These are phyloP conservation scores for Hypoxylon trugodes DNA, from an alignment of 495 filamentous ascomycete genomes.

Conservation along the genomic window DNA sequence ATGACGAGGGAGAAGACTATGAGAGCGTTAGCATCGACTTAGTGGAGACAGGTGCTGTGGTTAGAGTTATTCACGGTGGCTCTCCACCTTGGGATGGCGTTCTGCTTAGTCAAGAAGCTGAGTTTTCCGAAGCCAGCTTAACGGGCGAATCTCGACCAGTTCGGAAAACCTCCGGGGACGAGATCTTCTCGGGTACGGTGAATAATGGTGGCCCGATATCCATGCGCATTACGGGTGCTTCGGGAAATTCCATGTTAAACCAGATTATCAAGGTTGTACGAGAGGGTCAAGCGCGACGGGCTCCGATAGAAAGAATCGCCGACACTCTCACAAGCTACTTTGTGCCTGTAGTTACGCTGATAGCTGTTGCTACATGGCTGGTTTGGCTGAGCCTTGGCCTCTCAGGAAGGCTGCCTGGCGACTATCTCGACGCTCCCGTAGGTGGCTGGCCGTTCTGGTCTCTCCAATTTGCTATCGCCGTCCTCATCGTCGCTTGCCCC, in stretches of 20 bases:
- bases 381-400: constrained; percentile 1
- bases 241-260: constrained; percentile 6
- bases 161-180: background rate
- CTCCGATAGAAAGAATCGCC: constrained; percentile 5
- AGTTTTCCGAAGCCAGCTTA: background rate
- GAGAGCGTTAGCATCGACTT: constrained; percentile 1
- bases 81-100: background rate
- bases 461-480: constrained; percentile 8
- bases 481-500: constrained; percentile 1
- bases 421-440: constrained; percentile 1
- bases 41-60: constrained; percentile 5
- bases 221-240: constrained; percentile 6
- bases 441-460: constrained; percentile 12
- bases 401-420: background rate
- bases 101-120: constrained; percentile 1
- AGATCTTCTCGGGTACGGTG: constrained; percentile 7
- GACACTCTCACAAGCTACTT: constrained; percentile 1
- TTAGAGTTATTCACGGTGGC: background rate
- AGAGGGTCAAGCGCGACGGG: constrained; percentile 5
- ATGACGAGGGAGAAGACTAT: background rate
- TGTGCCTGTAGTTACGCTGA: constrained; percentile 6
- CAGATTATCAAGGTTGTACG: constrained; percentile 11
- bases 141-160: background rate
- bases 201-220: constrained; percentile 6
- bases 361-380: constrained; percentile 3